Conservation (phyloP, 2,329 filamentous ascomycete species). For the Teratosphaeria epicoccoides region DNA sequence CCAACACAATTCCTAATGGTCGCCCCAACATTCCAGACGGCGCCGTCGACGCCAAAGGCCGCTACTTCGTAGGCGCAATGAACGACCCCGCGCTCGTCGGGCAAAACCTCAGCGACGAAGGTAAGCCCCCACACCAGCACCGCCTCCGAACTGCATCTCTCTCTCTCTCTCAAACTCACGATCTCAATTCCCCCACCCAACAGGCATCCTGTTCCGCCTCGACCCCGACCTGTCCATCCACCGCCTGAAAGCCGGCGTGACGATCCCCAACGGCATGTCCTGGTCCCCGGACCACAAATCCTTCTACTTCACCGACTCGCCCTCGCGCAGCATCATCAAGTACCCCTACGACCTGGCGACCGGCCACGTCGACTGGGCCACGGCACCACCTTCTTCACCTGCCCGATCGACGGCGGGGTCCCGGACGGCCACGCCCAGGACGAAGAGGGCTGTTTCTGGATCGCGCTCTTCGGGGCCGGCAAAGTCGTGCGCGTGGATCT, state of each 20-base stretch:
- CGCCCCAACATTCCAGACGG: slow-evolving; percentile 58
- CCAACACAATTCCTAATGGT: background rate
- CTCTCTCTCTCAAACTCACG: background rate
- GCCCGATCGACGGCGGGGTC: slow-evolving; percentile 50
- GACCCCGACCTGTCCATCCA: slow-evolving; percentile 50
- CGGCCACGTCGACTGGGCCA: slow-evolving; percentile 55
- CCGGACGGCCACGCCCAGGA: slow-evolving; percentile 84
- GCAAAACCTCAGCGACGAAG: slow-evolving; percentile 27
- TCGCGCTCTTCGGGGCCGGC: slow-evolving; percentile 69
- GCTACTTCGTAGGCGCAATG: slow-evolving; percentile 82
- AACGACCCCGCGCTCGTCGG: slow-evolving; percentile 53
- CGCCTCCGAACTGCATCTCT: no score
- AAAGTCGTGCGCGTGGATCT: slow-evolving; percentile 65
- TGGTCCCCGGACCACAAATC: slow-evolving; percentile 65
- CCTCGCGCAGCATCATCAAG: slow-evolving; percentile 56
- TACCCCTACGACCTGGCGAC: slow-evolving; percentile 61
- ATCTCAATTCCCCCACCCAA: background rate
- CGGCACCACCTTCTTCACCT: slow-evolving; percentile 61
- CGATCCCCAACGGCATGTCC: slow-evolving; percentile 74
- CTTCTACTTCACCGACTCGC: slow-evolving; percentile 77
- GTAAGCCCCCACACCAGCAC: slow-evolving; percentile 8
- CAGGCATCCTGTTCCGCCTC: slow-evolving; percentile 66
- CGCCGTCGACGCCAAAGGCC: slow-evolving; percentile 64
- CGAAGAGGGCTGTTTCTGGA: slow-evolving; percentile 77
- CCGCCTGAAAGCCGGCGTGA: slow-evolving; percentile 40